phyloP scores from a whole-genome alignment of 139 green algal species.

The Tetraselmis striata region DNA sequence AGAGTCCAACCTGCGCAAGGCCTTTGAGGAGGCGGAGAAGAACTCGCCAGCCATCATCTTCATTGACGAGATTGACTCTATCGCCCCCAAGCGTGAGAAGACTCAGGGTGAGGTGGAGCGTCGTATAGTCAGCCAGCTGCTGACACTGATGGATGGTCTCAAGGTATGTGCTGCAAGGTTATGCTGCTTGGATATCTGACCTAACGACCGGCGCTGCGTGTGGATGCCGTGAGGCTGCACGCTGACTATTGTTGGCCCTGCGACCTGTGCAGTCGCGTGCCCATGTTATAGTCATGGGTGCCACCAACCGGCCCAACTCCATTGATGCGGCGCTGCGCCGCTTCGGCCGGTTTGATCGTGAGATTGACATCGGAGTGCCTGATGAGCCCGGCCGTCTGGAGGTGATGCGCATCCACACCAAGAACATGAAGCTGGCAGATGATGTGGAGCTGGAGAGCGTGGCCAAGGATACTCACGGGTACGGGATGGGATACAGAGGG shows the following conservation, averaged over 20 bases:
- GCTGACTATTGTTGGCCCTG: slow-evolving; percentile 18
- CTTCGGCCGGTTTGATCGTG: slow-evolving; percentile 97
- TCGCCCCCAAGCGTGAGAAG: slow-evolving; percentile 98
- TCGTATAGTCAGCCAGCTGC: slow-evolving; percentile 97
- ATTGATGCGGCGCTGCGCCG: slow-evolving; percentile 95
- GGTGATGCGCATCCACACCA: slow-evolving; percentile 98
- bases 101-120: slow-evolving; percentile 98
- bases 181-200: slow-evolving; percentile 34
- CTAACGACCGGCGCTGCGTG: neutral
- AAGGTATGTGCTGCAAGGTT: slow-evolving; percentile 67
- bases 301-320: slow-evolving; percentile 97
- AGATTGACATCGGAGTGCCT: slow-evolving; percentile 99
- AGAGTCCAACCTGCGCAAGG: slow-evolving; percentile 96
- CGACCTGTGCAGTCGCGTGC: slow-evolving; percentile 35
- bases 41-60: slow-evolving; percentile 99
- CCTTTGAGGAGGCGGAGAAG: slow-evolving; percentile 98
- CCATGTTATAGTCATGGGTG: slow-evolving; percentile 96
- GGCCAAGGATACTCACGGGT: slow-evolving; percentile 67
- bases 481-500: no score
- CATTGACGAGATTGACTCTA: slow-evolving; percentile 99
- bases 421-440: slow-evolving; percentile 99
- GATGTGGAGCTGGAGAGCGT: slow-evolving; percentile 93
- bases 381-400: slow-evolving; percentile 71
- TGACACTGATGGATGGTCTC: slow-evolving; percentile 98
- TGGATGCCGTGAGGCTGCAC: neutral